Conservation (phyloP, 1,284 basidiomycete species). For the Ganoderma boninense region DNA sequence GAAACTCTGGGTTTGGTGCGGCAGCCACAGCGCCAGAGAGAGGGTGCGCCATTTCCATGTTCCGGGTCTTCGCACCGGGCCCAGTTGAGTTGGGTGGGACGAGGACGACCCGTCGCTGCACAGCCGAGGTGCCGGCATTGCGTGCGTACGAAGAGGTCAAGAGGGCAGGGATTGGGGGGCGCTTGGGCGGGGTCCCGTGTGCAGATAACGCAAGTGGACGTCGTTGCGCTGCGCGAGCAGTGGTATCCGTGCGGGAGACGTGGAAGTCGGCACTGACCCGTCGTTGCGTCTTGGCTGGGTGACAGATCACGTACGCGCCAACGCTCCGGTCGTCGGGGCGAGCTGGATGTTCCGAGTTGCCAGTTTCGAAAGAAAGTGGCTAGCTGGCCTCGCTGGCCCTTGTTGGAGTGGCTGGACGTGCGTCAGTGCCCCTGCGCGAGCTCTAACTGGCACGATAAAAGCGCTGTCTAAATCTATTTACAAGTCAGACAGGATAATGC, state of each 20-base stretch:
- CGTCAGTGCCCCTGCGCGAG: background rate
- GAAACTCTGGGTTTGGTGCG: constrained; percentile 13
- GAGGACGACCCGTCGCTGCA: background rate
- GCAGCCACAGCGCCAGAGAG: constrained; percentile 10
- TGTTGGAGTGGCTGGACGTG: background rate
- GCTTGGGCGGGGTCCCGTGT: constrained; percentile 17
- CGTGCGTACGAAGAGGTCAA: background rate
- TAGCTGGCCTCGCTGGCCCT: background rate
- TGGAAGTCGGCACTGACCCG: constrained; percentile 10
- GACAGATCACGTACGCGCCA: constrained; percentile 10
- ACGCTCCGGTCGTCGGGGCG: background rate
- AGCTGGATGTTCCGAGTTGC: background rate
- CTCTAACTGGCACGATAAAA: constrained; percentile 4
- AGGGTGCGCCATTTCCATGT: constrained; percentile 20
- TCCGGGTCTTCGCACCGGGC: constrained; percentile 25
- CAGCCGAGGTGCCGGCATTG: background rate
- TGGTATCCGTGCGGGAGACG: constrained; percentile 10
- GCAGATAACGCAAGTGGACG: constrained; percentile 7
- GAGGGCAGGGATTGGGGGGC: background rate
- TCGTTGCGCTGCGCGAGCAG: constrained; percentile 1
- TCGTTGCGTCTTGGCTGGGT: constrained; percentile 8
- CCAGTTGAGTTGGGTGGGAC: constrained; percentile 11
- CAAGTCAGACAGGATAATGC: constrained; percentile 3
- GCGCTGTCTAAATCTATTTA: background rate
- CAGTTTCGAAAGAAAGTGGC: constrained; percentile 1